phyloP scores from a whole-genome alignment of 2,329 filamentous ascomycete genomes.

The Phyllosticta citribraziliensis region DNA sequence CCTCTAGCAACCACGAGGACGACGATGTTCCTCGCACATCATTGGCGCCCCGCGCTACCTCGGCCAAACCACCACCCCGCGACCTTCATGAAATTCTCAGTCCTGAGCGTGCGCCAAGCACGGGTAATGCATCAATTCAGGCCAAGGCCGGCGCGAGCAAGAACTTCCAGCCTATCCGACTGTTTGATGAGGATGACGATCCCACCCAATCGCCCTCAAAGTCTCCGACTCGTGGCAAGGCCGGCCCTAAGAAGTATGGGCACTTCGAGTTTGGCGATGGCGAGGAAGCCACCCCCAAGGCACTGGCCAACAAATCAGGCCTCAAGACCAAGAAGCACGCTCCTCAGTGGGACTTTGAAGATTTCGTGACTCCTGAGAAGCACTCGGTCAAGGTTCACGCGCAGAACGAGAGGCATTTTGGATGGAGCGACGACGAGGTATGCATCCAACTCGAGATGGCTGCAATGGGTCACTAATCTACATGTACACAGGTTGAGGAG shows the following conservation, averaged over 20 bases:
- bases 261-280: conserved; percentile 78
- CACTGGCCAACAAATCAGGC: conserved; percentile 16
- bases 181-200: conserved; percentile 48
- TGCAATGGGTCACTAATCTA: not conserved
- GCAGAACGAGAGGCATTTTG: conserved; percentile 65
- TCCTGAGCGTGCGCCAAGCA: conserved; percentile 32
- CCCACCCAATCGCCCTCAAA: conserved; percentile 21
- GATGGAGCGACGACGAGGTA: conserved; percentile 63
- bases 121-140: conserved; percentile 20
- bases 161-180: conserved; percentile 43
- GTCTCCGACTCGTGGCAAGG: conserved; percentile 41
- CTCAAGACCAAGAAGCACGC: conserved; percentile 45
- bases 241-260: conserved; percentile 68
- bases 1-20: conserved; percentile 48
- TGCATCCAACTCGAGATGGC: conserved; percentile 13
- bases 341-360: conserved; percentile 78
- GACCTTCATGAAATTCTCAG: conserved; percentile 62
- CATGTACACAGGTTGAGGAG: conserved; percentile 17
- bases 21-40: conserved; percentile 30
- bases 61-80: conserved; percentile 61
- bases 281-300: conserved; percentile 29
- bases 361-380: conserved; percentile 79
- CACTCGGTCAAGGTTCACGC: conserved; percentile 51
- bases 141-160: conserved; percentile 42
- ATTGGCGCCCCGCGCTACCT: conserved; percentile 31